A percentile compares a stretch with the other conserved stretches of the same genome.
These are phyloP conservation scores for Scedosporium aurantiacum DNA, from an alignment of 2,329 filamentous ascomycete species.

Conservation along the genomic window DNA sequence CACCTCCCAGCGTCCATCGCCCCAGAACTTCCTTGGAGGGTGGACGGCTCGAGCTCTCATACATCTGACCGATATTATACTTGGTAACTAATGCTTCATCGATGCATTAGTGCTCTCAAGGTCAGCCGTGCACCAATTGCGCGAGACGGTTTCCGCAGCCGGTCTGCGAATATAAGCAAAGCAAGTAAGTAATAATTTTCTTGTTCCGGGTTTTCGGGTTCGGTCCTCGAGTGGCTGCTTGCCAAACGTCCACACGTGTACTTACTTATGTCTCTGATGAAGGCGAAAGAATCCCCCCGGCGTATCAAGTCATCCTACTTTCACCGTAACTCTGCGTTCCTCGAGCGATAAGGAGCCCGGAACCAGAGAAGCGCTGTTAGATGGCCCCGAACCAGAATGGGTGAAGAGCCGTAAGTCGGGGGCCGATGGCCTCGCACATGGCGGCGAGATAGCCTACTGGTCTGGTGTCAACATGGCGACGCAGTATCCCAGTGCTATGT, in stretches of 20 bases:
- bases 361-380: background rate
- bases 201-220: background rate
- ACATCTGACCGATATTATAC: background rate
- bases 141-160: constrained; percentile 40
- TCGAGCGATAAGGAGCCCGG: background rate
- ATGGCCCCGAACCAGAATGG: background rate
- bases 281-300: constrained; percentile 5
- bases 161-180: constrained; percentile 32
- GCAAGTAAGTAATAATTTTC: constrained; percentile 13
- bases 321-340: constrained; percentile 3
- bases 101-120: constrained; percentile 37
- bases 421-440: constrained; percentile 1
- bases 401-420: background rate
- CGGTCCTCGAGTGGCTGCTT: no score
- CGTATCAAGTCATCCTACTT: constrained; percentile 4
- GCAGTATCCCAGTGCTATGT: constrained; percentile 2
- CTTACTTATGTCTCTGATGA: background rate
- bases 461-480: constrained; percentile 7
- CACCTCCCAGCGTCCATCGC: background rate
- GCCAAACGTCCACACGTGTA: no score
- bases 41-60: background rate
- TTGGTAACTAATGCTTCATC: background rate
- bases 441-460: constrained; percentile 5
- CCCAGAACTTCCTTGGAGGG: background rate
- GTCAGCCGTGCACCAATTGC: constrained; percentile 43